phyloP scores from a whole-genome alignment of 768 basidiomycete genomes.

The Amanita phalloides region DNA sequence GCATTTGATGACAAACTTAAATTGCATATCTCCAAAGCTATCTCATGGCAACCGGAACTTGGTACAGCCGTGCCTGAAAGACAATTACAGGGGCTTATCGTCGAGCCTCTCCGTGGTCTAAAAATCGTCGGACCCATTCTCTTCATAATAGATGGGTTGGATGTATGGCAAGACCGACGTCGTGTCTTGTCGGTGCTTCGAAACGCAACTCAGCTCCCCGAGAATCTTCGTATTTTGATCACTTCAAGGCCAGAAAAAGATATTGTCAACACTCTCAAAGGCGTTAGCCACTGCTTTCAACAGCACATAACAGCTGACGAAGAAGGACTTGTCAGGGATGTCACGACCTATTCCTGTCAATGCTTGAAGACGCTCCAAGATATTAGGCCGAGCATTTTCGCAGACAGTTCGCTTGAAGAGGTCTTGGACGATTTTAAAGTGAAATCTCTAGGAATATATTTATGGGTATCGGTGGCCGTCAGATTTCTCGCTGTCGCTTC shows the following conservation, averaged over 20 bases:
- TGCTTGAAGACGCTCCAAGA: neutral
- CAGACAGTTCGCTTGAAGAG: neutral
- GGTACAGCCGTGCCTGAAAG: slow-evolving; percentile 2
- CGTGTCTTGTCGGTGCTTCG: neutral
- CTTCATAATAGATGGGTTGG: slow-evolving; percentile 24
- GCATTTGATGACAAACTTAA: slow-evolving; percentile 15
- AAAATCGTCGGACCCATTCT: slow-evolving; percentile 19
- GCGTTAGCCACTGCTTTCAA: neutral
- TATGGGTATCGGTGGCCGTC: slow-evolving; percentile 1
- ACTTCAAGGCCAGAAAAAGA: slow-evolving; percentile 17
- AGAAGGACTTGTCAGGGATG: neutral
- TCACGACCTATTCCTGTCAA: neutral
- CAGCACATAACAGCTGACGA: neutral
- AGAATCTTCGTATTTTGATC: slow-evolving; percentile 16
- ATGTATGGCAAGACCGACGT: slow-evolving; percentile 14
- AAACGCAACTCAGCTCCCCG: slow-evolving; percentile 10
- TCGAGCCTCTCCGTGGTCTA: slow-evolving; percentile 14
- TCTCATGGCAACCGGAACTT: neutral
- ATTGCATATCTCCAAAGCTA: slow-evolving; percentile 1
- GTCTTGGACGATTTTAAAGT: neutral
- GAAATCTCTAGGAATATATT: neutral
- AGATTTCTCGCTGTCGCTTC: neutral
- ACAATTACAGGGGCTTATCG: slow-evolving; percentile 18
- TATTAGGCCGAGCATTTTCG: neutral
- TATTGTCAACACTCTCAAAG: neutral